A percentile compares a stretch with the other conserved stretches of the same genome.
phyloP scores from a whole-genome alignment of 805 yeast species.

The Priceomyces castillae region DNA sequence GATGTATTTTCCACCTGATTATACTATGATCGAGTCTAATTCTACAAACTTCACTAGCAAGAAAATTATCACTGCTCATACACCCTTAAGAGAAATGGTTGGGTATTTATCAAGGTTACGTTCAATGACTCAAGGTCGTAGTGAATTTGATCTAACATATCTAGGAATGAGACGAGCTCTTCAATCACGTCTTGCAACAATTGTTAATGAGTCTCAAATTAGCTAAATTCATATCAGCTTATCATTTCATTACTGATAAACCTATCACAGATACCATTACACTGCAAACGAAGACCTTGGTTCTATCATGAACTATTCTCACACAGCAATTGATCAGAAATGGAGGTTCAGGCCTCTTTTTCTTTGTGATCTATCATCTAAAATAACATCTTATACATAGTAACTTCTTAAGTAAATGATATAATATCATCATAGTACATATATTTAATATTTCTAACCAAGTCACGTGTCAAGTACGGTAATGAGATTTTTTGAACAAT shows the following conservation, averaged over 20 bases:
- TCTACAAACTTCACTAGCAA: slow-evolving; percentile 30
- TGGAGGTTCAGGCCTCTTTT: no score
- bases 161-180: slow-evolving; percentile 68
- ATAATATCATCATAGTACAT: no score
- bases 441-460: no score
- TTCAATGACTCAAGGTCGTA: slow-evolving; percentile 87
- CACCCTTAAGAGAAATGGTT: slow-evolving; percentile 86
- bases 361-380: no score
- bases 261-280: no score
- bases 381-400: no score
- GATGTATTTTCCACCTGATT: slow-evolving; percentile 74
- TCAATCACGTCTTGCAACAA: slow-evolving; percentile 42
- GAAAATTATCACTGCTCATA: slow-evolving; percentile 69
- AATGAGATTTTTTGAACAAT: no score
- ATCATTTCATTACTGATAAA: no score
- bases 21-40: slow-evolving; percentile 40
- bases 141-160: slow-evolving; percentile 75
- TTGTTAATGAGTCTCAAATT: slow-evolving; percentile 13
- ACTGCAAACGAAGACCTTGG: no score
- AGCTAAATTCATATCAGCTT: slow-evolving; percentile 2
- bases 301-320: no score
- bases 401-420: no score
- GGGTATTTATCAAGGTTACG: slow-evolving; percentile 79
- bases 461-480: neutral
- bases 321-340: no score